Evolutionary conservation across 495 filamentous ascomycete genomes (phyloP).

Genomic region (Xylaria venustula): DNA sequence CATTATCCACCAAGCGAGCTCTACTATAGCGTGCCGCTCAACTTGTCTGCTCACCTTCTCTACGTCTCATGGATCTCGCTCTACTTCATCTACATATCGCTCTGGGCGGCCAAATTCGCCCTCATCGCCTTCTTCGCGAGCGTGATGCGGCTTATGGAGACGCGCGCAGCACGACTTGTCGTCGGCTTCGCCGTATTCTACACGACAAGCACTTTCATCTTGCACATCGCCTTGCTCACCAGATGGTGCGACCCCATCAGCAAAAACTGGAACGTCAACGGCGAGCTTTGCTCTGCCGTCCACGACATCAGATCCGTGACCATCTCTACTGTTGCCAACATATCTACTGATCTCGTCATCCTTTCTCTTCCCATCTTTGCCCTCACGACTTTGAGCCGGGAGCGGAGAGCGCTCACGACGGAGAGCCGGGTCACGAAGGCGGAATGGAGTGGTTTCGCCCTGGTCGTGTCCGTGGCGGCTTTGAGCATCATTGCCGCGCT

Average conservation of each 20-base stretch:
- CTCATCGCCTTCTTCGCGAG: constrained; percentile 35
- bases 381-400: constrained; percentile 5
- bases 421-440: constrained; percentile 20
- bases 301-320: constrained; percentile 32
- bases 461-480: constrained; percentile 34
- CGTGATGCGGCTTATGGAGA: constrained; percentile 25
- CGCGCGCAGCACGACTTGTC: constrained; percentile 14
- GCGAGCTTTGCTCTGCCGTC: constrained; percentile 33
- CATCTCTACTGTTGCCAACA: constrained; percentile 19
- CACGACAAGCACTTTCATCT: constrained; percentile 29
- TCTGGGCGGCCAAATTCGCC: constrained; percentile 33
- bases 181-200: constrained; percentile 24
- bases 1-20: constrained; percentile 19
- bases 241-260: constrained; percentile 33
- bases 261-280: constrained; percentile 30
- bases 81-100: constrained; percentile 37
- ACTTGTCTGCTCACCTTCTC: constrained; percentile 13
- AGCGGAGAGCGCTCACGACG: constrained; percentile 11
- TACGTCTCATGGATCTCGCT: constrained; percentile 38
- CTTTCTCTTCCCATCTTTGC: constrained; percentile 15
- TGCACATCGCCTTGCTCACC: constrained; percentile 32
- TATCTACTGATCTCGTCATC: constrained; percentile 18
- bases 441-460: constrained; percentile 27
- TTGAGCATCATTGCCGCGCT: constrained; percentile 35
- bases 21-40: constrained; percentile 16